phyloP scores from a whole-genome alignment of 139 green algal genomes.

The Picocystis salinarum region DNA sequence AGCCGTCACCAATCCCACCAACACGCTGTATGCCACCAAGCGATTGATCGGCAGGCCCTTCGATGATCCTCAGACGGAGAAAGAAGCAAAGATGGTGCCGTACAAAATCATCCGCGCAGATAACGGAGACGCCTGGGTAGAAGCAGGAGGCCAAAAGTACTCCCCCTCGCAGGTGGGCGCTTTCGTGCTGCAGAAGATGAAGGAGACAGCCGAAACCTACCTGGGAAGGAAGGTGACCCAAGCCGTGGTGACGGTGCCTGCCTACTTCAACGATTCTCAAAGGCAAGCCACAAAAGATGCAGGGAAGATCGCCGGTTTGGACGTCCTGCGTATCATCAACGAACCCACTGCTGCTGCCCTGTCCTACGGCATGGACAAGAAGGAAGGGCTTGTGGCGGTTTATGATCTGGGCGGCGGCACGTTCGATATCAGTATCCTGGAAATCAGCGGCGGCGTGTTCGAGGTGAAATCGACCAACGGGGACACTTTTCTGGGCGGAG shows the following conservation, averaged over 20 bases:
- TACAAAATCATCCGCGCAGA: slow-evolving; percentile 81
- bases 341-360: slow-evolving; percentile 93
- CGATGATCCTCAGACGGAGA: slow-evolving; percentile 74
- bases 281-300: slow-evolving; percentile 69
- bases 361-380: slow-evolving; percentile 87
- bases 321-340: slow-evolving; percentile 97
- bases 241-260: slow-evolving; percentile 92
- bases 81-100: slow-evolving; percentile 92
- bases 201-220: slow-evolving; percentile 90
- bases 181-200: slow-evolving; percentile 92
- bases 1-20: slow-evolving; percentile 87
- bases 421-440: slow-evolving; percentile 96
- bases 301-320: slow-evolving; percentile 70
- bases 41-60: slow-evolving; percentile 76
- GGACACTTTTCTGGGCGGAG: slow-evolving; percentile 95
- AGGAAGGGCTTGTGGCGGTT: slow-evolving; percentile 85
- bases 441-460: slow-evolving; percentile 90
- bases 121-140: slow-evolving; percentile 95
- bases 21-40: slow-evolving; percentile 97
- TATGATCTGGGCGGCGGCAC: slow-evolving; percentile 87
- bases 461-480: slow-evolving; percentile 98
- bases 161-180: slow-evolving; percentile 78
- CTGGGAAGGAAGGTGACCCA: slow-evolving; percentile 65
- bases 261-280: slow-evolving; percentile 99
- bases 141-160: slow-evolving; percentile 79